Base-by-base conservation (phyloP, 768 basidiomycete genomes). In the Lactarius vividus region DNA sequence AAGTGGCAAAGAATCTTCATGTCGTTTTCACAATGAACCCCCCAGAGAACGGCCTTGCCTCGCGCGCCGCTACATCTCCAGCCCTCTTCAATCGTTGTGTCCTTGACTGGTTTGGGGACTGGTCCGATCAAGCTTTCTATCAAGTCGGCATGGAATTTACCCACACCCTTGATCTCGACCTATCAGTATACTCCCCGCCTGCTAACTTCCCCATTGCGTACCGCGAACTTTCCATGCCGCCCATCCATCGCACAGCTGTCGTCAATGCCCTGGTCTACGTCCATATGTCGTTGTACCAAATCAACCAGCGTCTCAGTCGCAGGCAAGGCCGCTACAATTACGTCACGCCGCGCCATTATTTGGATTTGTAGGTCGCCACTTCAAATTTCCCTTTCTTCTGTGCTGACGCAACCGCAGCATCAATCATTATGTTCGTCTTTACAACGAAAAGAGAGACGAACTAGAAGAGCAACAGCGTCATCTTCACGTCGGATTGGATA, bases 21-120 rank as follows among this genome's bases (percentile, higher is more conserved):
- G 96, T 98, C 39, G 97, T 98, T 10, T 99, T 98, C 79, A 98
- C 96, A 20, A 98, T 98, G 96, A 98, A 98, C 71, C 97, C 95
- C 52, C 96, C 96, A 0, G 88, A 94, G 72, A 95, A 96, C 64
- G 97, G 96, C 31, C 83, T 99, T 20, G 96, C 95, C 8, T 96
- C 94, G 23, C 85, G 95, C 57, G 97, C 95, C 13, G 97, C 96
- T 2, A 98, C 97, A 0, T 99, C 97, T 1, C 97, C 97, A 9
- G 97, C 97, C 20, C 80, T 98, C 72, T 96, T 96, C 87, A 99
- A 99, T 79, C 90, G 97, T 79, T 99, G 97, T 75, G 97, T 99
- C 9, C 82, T 99, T 64, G 96, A 99, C 76, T 99, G 97, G 97
- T 98, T 98, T 72, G 97, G 97, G 31, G 96, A 98, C 75, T 99